These are phyloP conservation scores for Alternaria viburni DNA, from an alignment of 2,329 filamentous ascomycete species.

Conservation along the genomic window DNA sequence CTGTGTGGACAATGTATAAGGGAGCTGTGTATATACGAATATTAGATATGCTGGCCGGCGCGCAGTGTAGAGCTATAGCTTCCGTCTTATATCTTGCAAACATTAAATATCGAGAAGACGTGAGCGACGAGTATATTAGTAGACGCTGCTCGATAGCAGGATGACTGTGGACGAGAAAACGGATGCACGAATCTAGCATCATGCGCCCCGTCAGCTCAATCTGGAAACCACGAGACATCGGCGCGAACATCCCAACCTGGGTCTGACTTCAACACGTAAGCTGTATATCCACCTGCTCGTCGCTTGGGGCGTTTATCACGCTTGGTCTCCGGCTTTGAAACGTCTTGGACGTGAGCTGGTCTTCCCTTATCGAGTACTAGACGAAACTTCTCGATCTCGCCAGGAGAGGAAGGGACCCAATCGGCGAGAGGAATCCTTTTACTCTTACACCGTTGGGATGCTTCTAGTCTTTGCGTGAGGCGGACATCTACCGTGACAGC, in stretches of 20 bases:
- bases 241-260: neutral
- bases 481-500: neutral
- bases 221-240: neutral
- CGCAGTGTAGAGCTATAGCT: neutral
- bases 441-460: neutral
- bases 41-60: neutral
- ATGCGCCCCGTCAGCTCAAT: neutral
- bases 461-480: neutral
- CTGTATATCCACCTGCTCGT: neutral
- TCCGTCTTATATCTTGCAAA: neutral
- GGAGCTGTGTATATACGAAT: neutral
- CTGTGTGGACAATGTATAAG: neutral
- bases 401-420: neutral
- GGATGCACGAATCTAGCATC: neutral
- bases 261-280: neutral
- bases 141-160: neutral
- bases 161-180: neutral
- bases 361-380: neutral
- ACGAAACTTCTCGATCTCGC: neutral
- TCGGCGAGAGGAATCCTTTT: neutral
- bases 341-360: neutral
- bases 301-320: neutral
- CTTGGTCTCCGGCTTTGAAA: neutral
- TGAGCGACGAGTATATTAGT: neutral
- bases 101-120: neutral